Evolutionary conservation across 495 filamentous ascomycete genomes (phyloP), one percentile per base, ranked within the genome.

Genomic region (Tirmania nivea): DNA sequence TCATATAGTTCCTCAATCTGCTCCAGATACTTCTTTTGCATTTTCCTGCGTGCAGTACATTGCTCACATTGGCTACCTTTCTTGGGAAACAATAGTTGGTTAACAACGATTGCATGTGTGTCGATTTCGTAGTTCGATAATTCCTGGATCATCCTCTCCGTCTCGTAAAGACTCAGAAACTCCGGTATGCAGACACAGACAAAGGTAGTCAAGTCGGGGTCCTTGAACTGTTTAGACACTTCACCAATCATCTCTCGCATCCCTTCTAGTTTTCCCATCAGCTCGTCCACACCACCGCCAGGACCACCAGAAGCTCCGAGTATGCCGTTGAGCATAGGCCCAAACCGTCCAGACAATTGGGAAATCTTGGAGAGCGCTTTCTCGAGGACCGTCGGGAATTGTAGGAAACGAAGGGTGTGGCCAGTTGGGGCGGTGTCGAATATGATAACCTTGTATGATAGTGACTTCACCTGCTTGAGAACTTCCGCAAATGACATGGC

Each of bases 401-500:
- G 90, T 35, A 99, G 79, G 73, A 99, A 99, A 61, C 90, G 90
- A 54, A 99, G 79, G 0, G 90, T 99, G 75, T 99, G 90, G 49
- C 90, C 90, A n/a, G 90, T 99, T 8, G 90, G 90, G 1, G 90
- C 90, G 47, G 90, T 99, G 64, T 99, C 90, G 78, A 96, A 99
- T 66, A 99, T 85, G 69, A 99, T 94, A 60, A 86, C 81, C 66
- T 94, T 90, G 75, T 96, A 99, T 10, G 86, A 92, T 57, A 96
- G 80, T n/a, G 84, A 92, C 69, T 96, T 96, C 70, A 99, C 90
- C 70, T 99, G 92, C 69, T 99, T 96, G 56, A 96, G 76, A 50
- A 96, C 90, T 70, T 96, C 90, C 62, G 90, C 90, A 63, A 96
- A 99, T 50, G 90, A 95, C 92, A 96, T 96, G 63, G 90, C 90